Evolutionary conservation across 2,329 filamentous ascomycete species (phyloP).

Genomic region (Chaetomiaceae sp.): DNA sequence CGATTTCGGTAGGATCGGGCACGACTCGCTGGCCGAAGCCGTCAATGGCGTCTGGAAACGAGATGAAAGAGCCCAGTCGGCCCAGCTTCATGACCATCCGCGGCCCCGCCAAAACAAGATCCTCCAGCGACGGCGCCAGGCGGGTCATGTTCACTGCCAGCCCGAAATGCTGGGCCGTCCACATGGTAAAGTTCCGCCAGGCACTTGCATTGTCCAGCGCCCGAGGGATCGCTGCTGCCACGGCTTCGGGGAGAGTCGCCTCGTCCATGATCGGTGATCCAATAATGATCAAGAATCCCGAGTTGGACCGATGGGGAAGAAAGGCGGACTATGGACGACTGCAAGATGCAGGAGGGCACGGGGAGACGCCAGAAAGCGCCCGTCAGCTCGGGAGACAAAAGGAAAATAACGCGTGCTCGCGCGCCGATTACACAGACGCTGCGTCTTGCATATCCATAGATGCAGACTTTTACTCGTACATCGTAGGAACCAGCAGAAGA

Average conservation of each 20-base stretch:
- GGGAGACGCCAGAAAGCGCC: no score
- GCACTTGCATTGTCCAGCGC: conserved; percentile 39
- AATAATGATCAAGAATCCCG: no score
- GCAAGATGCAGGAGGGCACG: no score
- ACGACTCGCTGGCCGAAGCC: conserved; percentile 56
- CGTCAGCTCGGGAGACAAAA: background rate
- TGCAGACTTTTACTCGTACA: conserved; percentile 6
- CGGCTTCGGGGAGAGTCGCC: conserved; percentile 15
- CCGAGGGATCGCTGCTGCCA: conserved; percentile 26
- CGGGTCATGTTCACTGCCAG: conserved; percentile 52
- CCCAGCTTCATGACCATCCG: conserved; percentile 66
- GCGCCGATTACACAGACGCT: background rate
- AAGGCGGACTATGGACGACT: no score
- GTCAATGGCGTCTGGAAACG: conserved; percentile 57
- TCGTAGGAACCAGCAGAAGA: background rate
- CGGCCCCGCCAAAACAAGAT: conserved; percentile 65
- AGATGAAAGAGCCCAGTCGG: conserved; percentile 60
- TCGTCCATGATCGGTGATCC: conserved; percentile 16
- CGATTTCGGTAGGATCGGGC: conserved; percentile 51
- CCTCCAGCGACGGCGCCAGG: conserved; percentile 61
- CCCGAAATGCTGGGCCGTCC: conserved; percentile 44
- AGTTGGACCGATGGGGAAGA: background rate
- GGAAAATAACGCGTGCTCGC: background rate
- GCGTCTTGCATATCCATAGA: conserved; percentile 5
- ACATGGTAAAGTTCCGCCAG: conserved; percentile 53